These are phyloP conservation scores for Salix koriyanagi DNA, from an alignment of 345 rosid genomes.

Conservation along the genomic window DNA sequence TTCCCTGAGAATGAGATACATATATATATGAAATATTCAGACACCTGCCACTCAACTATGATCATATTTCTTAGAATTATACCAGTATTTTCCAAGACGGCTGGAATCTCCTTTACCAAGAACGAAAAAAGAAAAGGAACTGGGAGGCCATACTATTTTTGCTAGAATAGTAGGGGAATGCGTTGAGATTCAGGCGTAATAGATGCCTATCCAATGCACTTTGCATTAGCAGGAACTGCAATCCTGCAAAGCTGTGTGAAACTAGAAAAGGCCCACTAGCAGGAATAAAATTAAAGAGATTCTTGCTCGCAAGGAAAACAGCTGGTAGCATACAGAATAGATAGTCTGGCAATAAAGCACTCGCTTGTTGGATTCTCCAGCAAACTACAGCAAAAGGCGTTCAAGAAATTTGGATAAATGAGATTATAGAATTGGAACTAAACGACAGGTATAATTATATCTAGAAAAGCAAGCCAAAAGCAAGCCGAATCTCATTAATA, in stretches of 20 bases:
- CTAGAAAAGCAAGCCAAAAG: background rate
- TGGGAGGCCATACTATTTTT: background rate
- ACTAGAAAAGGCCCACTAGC: constrained; percentile 7
- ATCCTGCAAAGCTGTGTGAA: constrained; percentile 2
- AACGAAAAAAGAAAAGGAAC: background rate
- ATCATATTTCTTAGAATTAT: background rate
- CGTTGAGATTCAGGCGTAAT: background rate
- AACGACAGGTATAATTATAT: background rate
- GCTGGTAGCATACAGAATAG: constrained; percentile 7
- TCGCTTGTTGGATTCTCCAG: constrained; percentile 16
- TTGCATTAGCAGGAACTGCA: background rate
- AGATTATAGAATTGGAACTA: background rate
- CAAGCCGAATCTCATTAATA: background rate
- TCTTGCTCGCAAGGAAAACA: constrained; percentile 18
- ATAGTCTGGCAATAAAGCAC: constrained; percentile 4
- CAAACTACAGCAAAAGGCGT: background rate
- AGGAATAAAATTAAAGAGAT: constrained; percentile 18
- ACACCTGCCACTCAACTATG: background rate
- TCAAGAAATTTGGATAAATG: background rate
- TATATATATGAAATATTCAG: background rate
- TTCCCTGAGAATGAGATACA: background rate
- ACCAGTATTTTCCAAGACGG: background rate
- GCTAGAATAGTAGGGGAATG: background rate
- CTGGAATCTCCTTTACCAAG: background rate
- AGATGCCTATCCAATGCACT: constrained; percentile 2